Evolutionary conservation across 2,329 filamentous ascomycete species (phyloP).

Genomic region (Alternaria arborescens): DNA sequence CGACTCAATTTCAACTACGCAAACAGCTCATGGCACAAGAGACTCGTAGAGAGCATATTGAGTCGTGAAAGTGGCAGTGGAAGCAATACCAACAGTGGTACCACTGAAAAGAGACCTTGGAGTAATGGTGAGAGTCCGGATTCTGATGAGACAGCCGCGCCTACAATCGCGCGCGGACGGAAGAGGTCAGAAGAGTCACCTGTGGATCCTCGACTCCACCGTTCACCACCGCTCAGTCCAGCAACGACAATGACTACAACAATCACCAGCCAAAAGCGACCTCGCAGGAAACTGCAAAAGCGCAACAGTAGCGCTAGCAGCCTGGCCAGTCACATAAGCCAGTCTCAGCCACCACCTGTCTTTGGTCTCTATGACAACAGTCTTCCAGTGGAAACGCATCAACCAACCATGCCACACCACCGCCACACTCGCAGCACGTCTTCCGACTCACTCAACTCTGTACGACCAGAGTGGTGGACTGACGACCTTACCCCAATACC

Average conservation of each 20-base stretch:
- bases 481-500: conserved; percentile 9
- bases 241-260: conserved; percentile 20
- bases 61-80: conserved; percentile 25
- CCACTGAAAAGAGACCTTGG: conserved; percentile 3
- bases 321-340: conserved; percentile 3
- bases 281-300: conserved; percentile 14
- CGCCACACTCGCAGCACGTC: conserved; percentile 10
- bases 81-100: conserved; percentile 21
- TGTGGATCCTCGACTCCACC: conserved; percentile 15
- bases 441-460: conserved; percentile 1
- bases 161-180: not conserved
- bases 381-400: not conserved
- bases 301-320: conserved; percentile 15
- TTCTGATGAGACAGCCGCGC: not conserved
- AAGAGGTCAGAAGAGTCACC: conserved; percentile 18
- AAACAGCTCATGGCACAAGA: conserved; percentile 39
- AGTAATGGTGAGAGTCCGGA: conserved; percentile 8
- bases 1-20: conserved; percentile 59
- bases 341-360: not conserved
- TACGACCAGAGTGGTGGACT: conserved; percentile 14
- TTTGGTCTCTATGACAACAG: not conserved
- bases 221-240: conserved; percentile 3
- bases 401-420: not conserved
- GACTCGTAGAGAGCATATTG: conserved; percentile 23
- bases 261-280: not conserved